phyloP scores from a whole-genome alignment of 768 basidiomycete genomes.

The Mrakia gelida region DNA sequence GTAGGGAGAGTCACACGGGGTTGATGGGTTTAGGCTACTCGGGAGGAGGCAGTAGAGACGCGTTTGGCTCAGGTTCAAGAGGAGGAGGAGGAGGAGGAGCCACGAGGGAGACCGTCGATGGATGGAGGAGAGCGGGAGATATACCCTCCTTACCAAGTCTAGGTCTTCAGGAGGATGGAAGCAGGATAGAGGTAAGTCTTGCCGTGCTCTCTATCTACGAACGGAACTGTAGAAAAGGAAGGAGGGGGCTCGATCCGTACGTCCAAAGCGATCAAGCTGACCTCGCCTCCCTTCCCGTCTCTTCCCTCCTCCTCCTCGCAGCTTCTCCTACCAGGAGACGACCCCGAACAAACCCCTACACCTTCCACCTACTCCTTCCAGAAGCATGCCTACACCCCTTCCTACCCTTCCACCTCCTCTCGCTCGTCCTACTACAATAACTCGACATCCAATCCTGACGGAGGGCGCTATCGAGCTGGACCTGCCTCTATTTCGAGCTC shows the following conservation, averaged over 20 bases:
- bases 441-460: neutral
- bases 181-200: slow-evolving; percentile 1
- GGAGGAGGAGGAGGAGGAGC: neutral
- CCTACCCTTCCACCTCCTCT: slow-evolving; percentile 13
- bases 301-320: neutral
- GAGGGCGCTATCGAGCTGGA: slow-evolving; percentile 5
- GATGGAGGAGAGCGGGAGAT: slow-evolving; percentile 4
- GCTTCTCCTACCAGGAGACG: neutral
- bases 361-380: slow-evolving; percentile 13
- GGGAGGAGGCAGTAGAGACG: neutral
- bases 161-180: slow-evolving; percentile 9
- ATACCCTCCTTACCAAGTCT: neutral
- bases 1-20: neutral
- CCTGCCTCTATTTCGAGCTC: neutral
- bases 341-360: neutral
- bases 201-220: neutral
- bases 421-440: neutral
- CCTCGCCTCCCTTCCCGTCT: neutral
- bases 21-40: neutral
- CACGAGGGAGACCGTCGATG: neutral
- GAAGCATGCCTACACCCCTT: slow-evolving; percentile 6
- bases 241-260: neutral
- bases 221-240: neutral
- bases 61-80: neutral
- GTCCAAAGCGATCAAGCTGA: neutral